Conservation (phyloP, 2,329 filamentous ascomycete genomes). For the Nigrograna mackinnonii region DNA sequence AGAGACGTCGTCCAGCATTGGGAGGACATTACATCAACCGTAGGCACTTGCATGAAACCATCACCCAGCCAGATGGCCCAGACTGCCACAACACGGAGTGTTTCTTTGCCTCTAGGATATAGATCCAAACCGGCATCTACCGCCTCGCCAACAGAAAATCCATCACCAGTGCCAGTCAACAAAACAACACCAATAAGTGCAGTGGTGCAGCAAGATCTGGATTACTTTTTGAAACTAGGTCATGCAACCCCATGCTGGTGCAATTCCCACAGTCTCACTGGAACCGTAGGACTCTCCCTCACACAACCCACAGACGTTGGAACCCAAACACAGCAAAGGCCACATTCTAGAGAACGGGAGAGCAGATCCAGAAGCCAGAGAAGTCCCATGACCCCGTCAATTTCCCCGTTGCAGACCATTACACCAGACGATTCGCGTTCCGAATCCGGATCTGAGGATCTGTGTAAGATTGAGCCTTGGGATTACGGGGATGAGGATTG, state of each 20-base stretch:
- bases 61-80: neutral
- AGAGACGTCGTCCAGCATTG: neutral
- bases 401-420: neutral
- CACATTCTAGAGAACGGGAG: neutral
- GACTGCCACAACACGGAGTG: neutral
- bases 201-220: neutral
- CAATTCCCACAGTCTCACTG: neutral
- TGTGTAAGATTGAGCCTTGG: neutral
- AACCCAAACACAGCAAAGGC: neutral
- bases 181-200: neutral
- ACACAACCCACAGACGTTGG: neutral
- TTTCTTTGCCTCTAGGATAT: no score
- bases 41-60: neutral
- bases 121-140: neutral
- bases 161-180: neutral
- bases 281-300: neutral
- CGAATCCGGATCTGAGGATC: neutral
- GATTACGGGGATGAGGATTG: neutral
- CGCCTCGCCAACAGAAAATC: neutral
- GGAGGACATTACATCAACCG: neutral
- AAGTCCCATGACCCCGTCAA: neutral
- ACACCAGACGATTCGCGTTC: neutral
- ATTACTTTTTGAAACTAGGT: neutral
- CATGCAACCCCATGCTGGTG: constrained; percentile 1
- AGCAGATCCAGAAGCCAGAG: neutral